Conservation (phyloP, 2,329 filamentous ascomycete genomes). For the Xylariaceae sp. region DNA sequence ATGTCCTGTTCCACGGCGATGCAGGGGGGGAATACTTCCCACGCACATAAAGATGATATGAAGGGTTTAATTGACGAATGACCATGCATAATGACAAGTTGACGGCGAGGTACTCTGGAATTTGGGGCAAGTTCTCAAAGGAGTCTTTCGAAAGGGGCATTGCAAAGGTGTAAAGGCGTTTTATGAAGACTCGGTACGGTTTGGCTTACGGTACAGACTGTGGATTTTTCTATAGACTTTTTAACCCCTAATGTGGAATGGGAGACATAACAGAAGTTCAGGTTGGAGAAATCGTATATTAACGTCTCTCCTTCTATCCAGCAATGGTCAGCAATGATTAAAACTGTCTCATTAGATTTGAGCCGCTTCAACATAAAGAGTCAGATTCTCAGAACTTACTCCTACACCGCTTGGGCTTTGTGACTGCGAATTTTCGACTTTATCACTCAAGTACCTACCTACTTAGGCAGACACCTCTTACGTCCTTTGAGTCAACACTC, state of each 20-base stretch:
- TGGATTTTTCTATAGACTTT: conserved; percentile 22
- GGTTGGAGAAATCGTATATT: too few species aligned
- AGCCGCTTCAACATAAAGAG: too few species aligned
- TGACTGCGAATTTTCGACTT: too few species aligned
- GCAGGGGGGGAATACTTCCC: conserved; percentile 50
- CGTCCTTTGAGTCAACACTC: too few species aligned
- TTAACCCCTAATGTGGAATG: conserved; percentile 13
- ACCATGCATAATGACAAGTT: conserved; percentile 5
- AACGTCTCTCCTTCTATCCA: too few species aligned
- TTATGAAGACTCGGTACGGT: conserved; percentile 22
- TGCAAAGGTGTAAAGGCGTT: conserved; percentile 34
- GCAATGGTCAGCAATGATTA: too few species aligned
- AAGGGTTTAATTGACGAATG: conserved; percentile 10
- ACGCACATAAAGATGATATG: conserved; percentile 11
- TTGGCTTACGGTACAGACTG: conserved; percentile 22
- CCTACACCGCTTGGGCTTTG: too few species aligned
- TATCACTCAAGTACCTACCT: too few species aligned
- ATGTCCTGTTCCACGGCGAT: conserved; percentile 80
- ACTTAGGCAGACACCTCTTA: too few species aligned
- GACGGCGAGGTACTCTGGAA: conserved; percentile 8
- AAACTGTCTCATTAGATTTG: too few species aligned
- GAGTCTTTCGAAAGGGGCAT: conserved; percentile 15
- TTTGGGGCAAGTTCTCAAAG: conserved; percentile 12
- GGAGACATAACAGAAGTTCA: too few species aligned
- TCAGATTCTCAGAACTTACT: too few species aligned